phyloP scores from a whole-genome alignment of 805 yeast genomes.

The Ogataea ganodermae region DNA sequence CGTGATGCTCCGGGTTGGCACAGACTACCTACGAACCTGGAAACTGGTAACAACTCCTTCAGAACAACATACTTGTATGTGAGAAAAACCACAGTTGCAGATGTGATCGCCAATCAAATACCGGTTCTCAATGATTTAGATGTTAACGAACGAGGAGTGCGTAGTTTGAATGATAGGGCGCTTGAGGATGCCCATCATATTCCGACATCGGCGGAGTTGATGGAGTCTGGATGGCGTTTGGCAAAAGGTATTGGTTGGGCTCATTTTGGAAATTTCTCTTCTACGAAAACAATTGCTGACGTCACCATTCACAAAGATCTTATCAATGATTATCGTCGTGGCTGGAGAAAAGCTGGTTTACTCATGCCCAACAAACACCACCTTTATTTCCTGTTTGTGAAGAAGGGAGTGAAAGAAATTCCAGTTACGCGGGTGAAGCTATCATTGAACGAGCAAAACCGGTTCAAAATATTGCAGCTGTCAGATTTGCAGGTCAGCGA shows the following conservation, averaged over 20 bases:
- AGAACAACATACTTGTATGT: constrained; percentile 16
- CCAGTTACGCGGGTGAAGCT: constrained; percentile 7
- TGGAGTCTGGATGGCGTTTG: not conserved
- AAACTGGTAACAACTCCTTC: constrained; percentile 13
- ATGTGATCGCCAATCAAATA: constrained; percentile 10
- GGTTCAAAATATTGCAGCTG: constrained; percentile 79
- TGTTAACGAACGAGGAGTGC: constrained; percentile 1
- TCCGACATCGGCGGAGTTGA: not conserved
- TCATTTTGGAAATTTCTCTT: not conserved
- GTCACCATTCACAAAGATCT: not conserved
- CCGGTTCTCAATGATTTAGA: constrained; percentile 17
- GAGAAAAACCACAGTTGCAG: constrained; percentile 10
- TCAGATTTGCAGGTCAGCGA: constrained; percentile 80
- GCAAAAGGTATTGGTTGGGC: not conserved
- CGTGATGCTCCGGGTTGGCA: constrained; percentile 15
- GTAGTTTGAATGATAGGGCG: not conserved
- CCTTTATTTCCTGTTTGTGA: constrained; percentile 27
- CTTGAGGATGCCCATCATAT: not conserved
- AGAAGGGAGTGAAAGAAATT: constrained; percentile 27
- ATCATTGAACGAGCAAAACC: constrained; percentile 37
- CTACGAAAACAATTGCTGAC: not conserved
- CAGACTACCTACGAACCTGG: constrained; percentile 24
- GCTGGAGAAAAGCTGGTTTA: not conserved
- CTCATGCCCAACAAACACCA: not conserved
- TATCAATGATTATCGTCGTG: not conserved